Base-by-base conservation (phyloP, 108 stramenopile species). In the Skeletonema grethae region DNA sequence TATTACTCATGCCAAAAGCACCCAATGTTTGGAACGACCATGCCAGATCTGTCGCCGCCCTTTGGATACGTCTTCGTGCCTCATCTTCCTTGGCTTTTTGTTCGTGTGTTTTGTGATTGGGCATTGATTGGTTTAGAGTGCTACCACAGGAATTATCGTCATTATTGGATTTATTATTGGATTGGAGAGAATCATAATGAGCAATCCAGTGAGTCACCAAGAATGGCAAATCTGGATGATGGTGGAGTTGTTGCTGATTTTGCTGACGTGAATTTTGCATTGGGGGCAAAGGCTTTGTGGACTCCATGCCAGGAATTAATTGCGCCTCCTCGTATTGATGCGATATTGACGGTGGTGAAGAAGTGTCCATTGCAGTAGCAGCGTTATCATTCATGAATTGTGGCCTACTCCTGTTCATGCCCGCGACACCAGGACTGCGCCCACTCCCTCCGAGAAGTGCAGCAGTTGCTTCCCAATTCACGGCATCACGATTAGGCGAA, bases 181-280 rank as follows among this genome's bases (percentile, higher is more conserved):
- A 43, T 65, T 70, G 75, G 2, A 31, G 62, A n/a, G 75, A 11
- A 29, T 70, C 68, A 69, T 80, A 90, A 53, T 90, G 82, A 35
- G 81, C 76, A 55, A 94, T 61, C 89, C 89, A 94, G 66, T 89
- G 86, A 10, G 90, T 94, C 4, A 94, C 88, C 50, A 94, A 66
- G 69, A 94, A 94, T 13, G 93, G 92, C 18, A 90, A 63, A 13
- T 84, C 92, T 4, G 75, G 60, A 57, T 80, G 71, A 57, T 61
- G 38, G 53, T 70, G 18, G 34, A 16, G 1, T 53, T 53, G 50
- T 60, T 68, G 46, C 43, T 53, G 65, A n/a, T 34, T 46, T 55
- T 32, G 53, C 32, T 32, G 65, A 6, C 22, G 31, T 2, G 22
- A 31, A 29, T 25, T 53, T 53, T 53, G 50, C 9, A 53, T 7